Conservation (phyloP, 768 basidiomycete genomes). For the Sporobolomyces roseus region DNA sequence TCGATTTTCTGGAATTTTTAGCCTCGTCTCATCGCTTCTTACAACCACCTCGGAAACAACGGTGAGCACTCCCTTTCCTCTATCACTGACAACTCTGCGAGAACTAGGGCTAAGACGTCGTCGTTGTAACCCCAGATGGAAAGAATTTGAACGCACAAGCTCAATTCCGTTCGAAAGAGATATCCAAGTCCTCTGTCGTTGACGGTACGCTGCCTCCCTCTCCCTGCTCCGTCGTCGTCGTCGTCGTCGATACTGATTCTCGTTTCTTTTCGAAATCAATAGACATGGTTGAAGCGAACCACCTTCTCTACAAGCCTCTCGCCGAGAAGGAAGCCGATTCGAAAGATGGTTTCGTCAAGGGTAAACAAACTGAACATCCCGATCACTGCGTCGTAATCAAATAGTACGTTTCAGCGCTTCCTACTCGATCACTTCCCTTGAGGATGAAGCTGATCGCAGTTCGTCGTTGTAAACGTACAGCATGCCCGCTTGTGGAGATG, state of each 20-base stretch:
- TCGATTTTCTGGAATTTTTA: background rate
- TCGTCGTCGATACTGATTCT: background rate
- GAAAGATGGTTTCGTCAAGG: conserved; percentile 44
- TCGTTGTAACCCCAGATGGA: conserved; percentile 56
- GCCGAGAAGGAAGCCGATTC: conserved; percentile 52
- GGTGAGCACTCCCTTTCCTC: conserved; percentile 45
- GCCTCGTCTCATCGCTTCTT: conserved; percentile 90
- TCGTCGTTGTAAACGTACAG: conserved; percentile 45
- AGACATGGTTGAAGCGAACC: conserved; percentile 86
- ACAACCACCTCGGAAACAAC: conserved; percentile 99
- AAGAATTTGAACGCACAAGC: conserved; percentile 72
- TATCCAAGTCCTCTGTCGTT: conserved; percentile 92
- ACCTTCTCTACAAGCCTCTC: conserved; percentile 76
- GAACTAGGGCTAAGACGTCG: no score
- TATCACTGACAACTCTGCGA: no score
- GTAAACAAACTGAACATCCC: conserved; percentile 74
- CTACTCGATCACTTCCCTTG: background rate
- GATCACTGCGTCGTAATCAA: conserved; percentile 71
- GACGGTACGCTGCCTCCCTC: conserved; percentile 51
- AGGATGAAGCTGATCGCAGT: background rate
- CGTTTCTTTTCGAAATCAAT: background rate
- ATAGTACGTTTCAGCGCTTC: background rate
- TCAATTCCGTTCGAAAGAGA: conserved; percentile 98
- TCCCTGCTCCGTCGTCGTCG: background rate
- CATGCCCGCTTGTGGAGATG: conserved; percentile 91